These are phyloP conservation scores for Backusella macrospora DNA, from an alignment of 192 early-diverging fungal species.

Conservation along the genomic window DNA sequence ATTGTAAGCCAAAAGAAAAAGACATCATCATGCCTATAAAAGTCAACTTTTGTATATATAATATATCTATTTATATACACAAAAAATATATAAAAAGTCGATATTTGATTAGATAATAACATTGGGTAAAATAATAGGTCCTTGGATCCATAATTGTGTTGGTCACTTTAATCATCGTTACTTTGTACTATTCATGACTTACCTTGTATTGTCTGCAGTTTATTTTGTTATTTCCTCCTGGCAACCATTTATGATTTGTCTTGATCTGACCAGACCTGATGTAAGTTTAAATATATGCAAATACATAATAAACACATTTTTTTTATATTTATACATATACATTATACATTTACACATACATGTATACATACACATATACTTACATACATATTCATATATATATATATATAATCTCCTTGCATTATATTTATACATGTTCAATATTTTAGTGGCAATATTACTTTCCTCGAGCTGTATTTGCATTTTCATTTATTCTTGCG, in stretches of 20 bases:
- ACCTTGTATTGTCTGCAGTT: conserved; percentile 47
- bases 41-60: no score
- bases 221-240: conserved; percentile 51
- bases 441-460: conserved; percentile 53
- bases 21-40: no score
- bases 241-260: conserved; percentile 48
- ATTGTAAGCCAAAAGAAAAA: conserved; percentile 35
- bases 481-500: conserved; percentile 53
- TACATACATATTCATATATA: no score
- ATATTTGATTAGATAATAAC: not conserved
- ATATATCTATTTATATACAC: not conserved
- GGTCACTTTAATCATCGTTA: conserved; percentile 76
- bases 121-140: conserved; percentile 38
- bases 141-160: conserved; percentile 85
- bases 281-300: conserved; percentile 29
- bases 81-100: not conserved
- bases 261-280: conserved; percentile 44
- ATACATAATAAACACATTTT: not conserved
- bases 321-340: not conserved
- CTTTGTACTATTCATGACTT: conserved; percentile 73
- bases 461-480: conserved; percentile 49
- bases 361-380: no score
- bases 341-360: no score
- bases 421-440: no score
- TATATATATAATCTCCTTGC: no score